Percentiles rank a stretch among this genome's conserved stretches.
These are phyloP conservation scores for Tricholoma flavovirens DNA, from an alignment of 768 basidiomycete genomes.

Conservation along the genomic window DNA sequence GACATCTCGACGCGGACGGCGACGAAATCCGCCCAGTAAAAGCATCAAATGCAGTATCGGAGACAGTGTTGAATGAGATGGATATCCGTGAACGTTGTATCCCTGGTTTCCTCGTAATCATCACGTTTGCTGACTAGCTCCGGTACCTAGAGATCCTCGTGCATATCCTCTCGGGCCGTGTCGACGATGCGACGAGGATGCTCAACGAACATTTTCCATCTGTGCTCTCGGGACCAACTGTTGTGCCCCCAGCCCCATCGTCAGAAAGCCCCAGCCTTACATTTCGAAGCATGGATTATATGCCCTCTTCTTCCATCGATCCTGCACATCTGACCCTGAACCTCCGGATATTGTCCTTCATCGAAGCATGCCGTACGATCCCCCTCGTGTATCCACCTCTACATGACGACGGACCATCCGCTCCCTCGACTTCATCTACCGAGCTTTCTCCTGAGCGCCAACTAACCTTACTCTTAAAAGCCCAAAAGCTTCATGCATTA, in stretches of 20 bases:
- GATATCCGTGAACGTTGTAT: conserved; percentile 47
- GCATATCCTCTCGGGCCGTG: conserved; percentile 68
- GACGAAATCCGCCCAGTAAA: conserved; percentile 46
- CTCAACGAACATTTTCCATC: conserved; percentile 71
- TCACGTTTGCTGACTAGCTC: background rate
- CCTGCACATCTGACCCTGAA: conserved; percentile 79
- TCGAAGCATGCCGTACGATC: conserved; percentile 74
- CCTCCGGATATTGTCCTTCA: conserved; percentile 81
- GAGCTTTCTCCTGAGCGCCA: conserved; percentile 37
- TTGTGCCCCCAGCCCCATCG: conserved; percentile 14
- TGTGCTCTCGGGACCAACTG: conserved; percentile 40
- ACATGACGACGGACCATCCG: background rate
- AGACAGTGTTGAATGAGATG: conserved; percentile 39
- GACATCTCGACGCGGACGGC: conserved; percentile 63
- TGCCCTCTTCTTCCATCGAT: conserved; percentile 57
- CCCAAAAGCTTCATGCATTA: conserved; percentile 62
- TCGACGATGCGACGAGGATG: conserved; percentile 62
- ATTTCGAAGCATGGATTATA: conserved; percentile 38
- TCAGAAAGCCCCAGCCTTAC: conserved; percentile 11
- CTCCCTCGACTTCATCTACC: conserved; percentile 12
- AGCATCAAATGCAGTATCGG: conserved; percentile 21
- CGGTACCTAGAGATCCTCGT: conserved; percentile 56
- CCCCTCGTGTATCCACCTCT: conserved; percentile 44
- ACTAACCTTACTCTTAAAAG: conserved; percentile 45
- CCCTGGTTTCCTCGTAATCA: background rate